A percentile compares a stretch with the other conserved stretches of the same genome.
Evolutionary conservation across 371 early-diverging fungal genomes (phyloP).

Genomic region (Rhizomucor pusillus): DNA sequence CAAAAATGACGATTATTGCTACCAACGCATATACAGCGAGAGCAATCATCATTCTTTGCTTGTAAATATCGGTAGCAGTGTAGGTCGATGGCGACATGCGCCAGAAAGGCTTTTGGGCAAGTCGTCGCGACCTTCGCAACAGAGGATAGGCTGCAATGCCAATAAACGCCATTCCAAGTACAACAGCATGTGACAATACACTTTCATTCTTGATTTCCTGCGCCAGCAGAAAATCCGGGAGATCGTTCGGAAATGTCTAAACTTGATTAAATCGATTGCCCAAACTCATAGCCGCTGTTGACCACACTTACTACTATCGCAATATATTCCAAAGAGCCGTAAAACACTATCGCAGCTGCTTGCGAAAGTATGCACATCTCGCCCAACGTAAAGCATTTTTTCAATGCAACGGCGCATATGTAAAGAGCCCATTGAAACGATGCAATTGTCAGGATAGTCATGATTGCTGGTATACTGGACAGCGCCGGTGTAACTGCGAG

Average conservation of each 20-base stretch:
- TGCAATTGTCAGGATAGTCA: constrained; percentile 27
- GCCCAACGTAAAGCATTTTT: constrained; percentile 65
- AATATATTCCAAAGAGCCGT: constrained; percentile 35
- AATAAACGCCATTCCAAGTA: constrained; percentile 72
- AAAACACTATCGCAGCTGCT: constrained; percentile 39
- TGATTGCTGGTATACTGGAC: constrained; percentile 17
- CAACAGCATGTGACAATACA: constrained; percentile 45
- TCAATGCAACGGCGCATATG: constrained; percentile 36
- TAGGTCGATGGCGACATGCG: constrained; percentile 17
- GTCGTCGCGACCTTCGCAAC: constrained; percentile 47
- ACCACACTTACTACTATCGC: background rate
- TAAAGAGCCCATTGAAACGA: constrained; percentile 46
- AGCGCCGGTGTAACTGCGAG: constrained; percentile 22
- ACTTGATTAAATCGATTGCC: background rate
- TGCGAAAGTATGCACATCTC: constrained; percentile 69
- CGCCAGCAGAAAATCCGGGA: constrained; percentile 22
- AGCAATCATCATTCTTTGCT: constrained; percentile 27
- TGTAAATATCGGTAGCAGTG: constrained; percentile 6
- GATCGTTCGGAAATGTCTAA: constrained; percentile 26
- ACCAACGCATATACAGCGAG: constrained; percentile 41
- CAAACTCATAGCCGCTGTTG: background rate
- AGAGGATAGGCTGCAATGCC: constrained; percentile 57
- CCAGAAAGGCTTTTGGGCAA: constrained; percentile 52
- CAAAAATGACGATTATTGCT: constrained; percentile 31
- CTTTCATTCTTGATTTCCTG: constrained; percentile 25